Percentiles rank a stretch among this genome's conserved stretches.
Evolutionary conservation across 768 basidiomycete genomes (phyloP).

Genomic region (Podaxis sp.): DNA sequence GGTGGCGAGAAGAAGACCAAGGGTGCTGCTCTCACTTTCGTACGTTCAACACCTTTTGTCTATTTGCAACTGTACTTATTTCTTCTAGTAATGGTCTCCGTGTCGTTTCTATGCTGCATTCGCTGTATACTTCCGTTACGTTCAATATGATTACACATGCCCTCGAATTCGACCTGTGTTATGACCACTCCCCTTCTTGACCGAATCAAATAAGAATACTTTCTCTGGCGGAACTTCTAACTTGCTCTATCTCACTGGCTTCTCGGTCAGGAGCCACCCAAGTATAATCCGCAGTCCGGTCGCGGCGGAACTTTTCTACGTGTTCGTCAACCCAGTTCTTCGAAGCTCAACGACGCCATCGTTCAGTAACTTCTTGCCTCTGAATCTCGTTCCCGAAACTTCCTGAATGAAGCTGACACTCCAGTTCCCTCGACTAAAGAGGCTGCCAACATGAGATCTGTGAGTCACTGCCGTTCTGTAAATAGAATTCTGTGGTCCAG

Average conservation of each 20-base stretch:
- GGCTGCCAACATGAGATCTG: neutral
- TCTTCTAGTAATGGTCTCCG: conserved; percentile 20
- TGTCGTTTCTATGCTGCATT: conserved; percentile 18
- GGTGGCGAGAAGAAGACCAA: conserved; percentile 99
- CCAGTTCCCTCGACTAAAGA: neutral
- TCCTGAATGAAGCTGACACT: neutral
- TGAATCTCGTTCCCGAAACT: neutral
- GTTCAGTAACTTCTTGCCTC: neutral
- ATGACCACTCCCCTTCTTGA: neutral
- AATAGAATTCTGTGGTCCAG: neutral
- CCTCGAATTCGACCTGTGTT: conserved; percentile 2
- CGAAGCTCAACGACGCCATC: neutral
- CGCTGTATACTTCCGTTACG: conserved; percentile 16
- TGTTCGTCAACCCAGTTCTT: neutral
- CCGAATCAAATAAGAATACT: neutral
- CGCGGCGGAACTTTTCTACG: neutral
- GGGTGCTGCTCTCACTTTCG: conserved; percentile 93
- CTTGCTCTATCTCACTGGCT: neutral
- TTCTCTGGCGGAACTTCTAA: neutral
- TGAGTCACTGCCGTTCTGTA: neutral
- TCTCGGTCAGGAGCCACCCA: neutral
- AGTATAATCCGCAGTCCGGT: neutral
- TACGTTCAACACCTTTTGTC: conserved; percentile 38
- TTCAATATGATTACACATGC: conserved; percentile 27
- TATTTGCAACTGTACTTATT: neutral